phyloP scores from a whole-genome alignment of 164 flowering plant genomes.

The Saururus chinensis region DNA sequence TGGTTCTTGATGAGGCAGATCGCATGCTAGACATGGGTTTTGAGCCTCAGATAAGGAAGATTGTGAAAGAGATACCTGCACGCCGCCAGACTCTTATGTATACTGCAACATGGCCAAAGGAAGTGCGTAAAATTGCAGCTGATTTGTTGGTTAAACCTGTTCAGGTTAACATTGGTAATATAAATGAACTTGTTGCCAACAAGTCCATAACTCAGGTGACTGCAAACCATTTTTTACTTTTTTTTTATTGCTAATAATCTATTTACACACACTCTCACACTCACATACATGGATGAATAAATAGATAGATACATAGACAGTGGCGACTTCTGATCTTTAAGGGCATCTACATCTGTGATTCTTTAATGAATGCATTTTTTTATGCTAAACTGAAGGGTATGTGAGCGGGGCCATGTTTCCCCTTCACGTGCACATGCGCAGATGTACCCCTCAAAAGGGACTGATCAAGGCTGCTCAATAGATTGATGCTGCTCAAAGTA shows the following conservation, averaged over 20 bases:
- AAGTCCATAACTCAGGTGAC: constrained; percentile 83
- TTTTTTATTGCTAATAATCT: no score
- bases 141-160: constrained; percentile 79
- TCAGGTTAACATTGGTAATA: constrained; percentile 82
- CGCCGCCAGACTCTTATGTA: constrained; percentile 86
- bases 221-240: no score
- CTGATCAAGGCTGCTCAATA: no score
- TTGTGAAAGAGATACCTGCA: constrained; percentile 80
- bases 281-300: not conserved
- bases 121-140: constrained; percentile 75
- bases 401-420: no score
- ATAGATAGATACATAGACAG: not conserved
- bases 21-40: constrained; percentile 98
- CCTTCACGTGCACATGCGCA: no score
- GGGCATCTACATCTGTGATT: no score
- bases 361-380: no score
- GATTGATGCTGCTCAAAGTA: no score
- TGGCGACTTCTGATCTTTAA: no score
- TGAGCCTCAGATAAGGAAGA: constrained; percentile 90
- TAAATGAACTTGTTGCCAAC: constrained; percentile 83
- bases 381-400: no score
- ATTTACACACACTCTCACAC: not conserved
- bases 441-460: no score
- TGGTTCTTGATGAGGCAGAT: constrained; percentile 94
- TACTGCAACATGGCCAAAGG: constrained; percentile 96